A percentile compares a stretch with the other conserved stretches of the same genome.
phyloP scores from a whole-genome alignment of 1,139 yeast species.

The Zygoascus meyerae region DNA sequence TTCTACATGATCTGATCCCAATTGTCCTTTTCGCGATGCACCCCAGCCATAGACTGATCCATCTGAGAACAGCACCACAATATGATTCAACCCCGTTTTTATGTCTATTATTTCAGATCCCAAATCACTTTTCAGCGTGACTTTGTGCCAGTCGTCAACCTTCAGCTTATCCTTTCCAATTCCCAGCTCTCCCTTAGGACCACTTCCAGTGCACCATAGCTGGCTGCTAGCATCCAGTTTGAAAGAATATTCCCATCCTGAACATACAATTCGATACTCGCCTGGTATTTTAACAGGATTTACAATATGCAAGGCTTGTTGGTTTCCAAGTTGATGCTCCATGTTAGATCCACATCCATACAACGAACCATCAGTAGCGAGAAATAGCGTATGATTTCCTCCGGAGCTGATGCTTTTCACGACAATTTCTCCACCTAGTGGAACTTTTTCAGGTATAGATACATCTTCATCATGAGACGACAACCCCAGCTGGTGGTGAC shows the following conservation, averaged over 20 bases:
- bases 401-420: conserved; percentile 47
- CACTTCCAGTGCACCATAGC: conserved; percentile 54
- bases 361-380: conserved; percentile 48
- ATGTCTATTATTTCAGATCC: conserved; percentile 28
- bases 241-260: conserved; percentile 78
- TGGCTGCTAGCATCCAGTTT: conserved; percentile 41
- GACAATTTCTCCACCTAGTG: background rate
- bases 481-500: conserved; percentile 67
- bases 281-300: conserved; percentile 15
- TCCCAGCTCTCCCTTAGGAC: conserved; percentile 74
- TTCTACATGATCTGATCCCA: conserved; percentile 30
- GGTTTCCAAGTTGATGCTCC: conserved; percentile 46
- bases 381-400: conserved; percentile 76
- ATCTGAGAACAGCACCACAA: conserved; percentile 41
- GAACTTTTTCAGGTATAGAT: conserved; percentile 27
- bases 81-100: conserved; percentile 52
- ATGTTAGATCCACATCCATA: conserved; percentile 58
- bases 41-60: conserved; percentile 76
- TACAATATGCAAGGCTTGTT: conserved; percentile 2
- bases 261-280: conserved; percentile 30
- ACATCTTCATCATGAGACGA: conserved; percentile 49
- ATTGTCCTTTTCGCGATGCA: conserved; percentile 67
- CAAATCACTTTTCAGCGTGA: background rate
- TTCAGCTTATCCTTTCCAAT: conserved; percentile 34
- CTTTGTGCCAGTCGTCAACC: conserved; percentile 5